Base-by-base conservation (phyloP, 176 grass and related monocot species). In the Elaeis guineensis region DNA sequence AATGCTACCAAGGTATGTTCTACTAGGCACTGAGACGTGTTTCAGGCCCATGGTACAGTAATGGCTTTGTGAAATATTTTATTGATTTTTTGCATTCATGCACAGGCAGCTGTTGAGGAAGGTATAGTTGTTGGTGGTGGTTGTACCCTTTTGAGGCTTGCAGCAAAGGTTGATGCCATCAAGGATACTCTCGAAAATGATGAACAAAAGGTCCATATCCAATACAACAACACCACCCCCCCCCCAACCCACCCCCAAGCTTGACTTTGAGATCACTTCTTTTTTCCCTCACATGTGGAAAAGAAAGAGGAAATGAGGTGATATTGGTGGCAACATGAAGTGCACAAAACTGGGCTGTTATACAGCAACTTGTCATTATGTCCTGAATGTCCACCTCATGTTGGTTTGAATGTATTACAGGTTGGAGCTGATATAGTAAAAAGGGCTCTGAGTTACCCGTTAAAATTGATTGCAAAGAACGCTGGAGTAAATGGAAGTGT, bases 41-140 rank as follows among this genome's bases (percentile, higher is more conserved):
- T 44, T 44, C 35, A 44, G 35, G 35, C 35, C 9, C 35, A 1
- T 44, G 35, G 2, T 9, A 14, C 14, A 3, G 2, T 14, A 14
- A 44, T 44, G 35, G 35, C 35, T 44, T 44, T 14, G 35, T 12
- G 35, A 44, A 44, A 44, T 44, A 44, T 44, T 9, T 44, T 44
- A 0, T 35, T 12, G 11, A 44, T 8, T 14, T 44, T 44, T 44
- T 19, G 57, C 0, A 18, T 49, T 5, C 53, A 52, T 71, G 44
- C 17, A 59, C 74, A 98, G 88, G 94, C 94, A 63, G 94, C 94
- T 0, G 94, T 98, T 4, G 94, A 98, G 82, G 94, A 98, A 81
- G 94, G 88, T 71, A 98, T 92, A 60, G 94, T 98, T 64, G 94
- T 98, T 69, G 94, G 94, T 62, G 94, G 94, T 67, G 94, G 94